Evolutionary conservation across 176 grass and related monocot genomes (phyloP).

Genomic region (Aegilops bicornis): DNA sequence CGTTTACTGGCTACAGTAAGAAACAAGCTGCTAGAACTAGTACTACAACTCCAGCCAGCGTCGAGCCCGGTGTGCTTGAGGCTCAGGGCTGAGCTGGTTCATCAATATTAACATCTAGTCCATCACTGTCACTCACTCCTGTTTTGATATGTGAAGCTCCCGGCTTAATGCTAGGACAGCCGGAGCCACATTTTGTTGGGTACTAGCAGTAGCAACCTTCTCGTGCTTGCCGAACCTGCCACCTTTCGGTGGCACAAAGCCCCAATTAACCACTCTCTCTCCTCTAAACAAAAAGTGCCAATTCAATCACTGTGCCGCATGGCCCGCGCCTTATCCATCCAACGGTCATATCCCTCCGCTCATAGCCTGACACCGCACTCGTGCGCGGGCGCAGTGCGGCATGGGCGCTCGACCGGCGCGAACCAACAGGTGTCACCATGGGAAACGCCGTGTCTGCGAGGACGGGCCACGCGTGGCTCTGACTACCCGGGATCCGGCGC

Average conservation of each 20-base stretch:
- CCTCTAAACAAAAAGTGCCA: no score
- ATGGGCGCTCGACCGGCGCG: not conserved
- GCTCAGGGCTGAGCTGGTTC: not conserved
- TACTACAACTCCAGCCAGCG: not conserved
- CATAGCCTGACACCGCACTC: not conserved
- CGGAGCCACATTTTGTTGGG: no score
- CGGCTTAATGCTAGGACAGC: not conserved
- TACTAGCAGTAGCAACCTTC: not conserved
- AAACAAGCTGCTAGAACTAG: not conserved
- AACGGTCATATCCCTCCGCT: not conserved
- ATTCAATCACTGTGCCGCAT: not conserved
- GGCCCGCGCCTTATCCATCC: not conserved
- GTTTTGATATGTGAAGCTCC: not conserved
- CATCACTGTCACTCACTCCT: not conserved
- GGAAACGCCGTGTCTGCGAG: not conserved
- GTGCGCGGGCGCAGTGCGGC: not conserved
- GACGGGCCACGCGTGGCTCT: not conserved
- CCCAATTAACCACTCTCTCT: not conserved
- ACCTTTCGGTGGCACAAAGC: slow-evolving; percentile 5
- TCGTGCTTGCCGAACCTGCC: not conserved
- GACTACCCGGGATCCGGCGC: not conserved
- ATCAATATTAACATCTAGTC: not conserved
- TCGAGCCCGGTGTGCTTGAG: not conserved
- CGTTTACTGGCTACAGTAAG: not conserved
- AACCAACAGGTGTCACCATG: not conserved